Base-by-base conservation (phyloP, 2,329 filamentous ascomycete genomes). In the Graphilbum fragrans region DNA sequence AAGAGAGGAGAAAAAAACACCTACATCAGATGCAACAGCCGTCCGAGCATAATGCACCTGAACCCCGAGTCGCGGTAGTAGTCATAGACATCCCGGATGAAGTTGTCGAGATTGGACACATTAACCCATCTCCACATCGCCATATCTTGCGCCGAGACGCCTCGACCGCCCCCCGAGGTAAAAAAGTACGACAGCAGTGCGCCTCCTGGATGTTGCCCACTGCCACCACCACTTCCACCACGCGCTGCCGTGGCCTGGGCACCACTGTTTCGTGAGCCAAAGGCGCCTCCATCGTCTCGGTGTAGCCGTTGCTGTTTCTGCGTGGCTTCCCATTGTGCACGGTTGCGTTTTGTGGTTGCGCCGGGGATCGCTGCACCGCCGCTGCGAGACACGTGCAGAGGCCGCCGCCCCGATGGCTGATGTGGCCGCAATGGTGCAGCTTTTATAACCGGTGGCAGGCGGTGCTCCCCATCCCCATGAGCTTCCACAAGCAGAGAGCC, bases 71-170 rank as follows among this genome's bases (percentile, higher is more conserved):
- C 82, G 39, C 82, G 67, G 54, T 84, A 94, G 60, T 94, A 95
- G 49, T 82, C 72, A 57, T 95, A 95, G 4, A 94, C 85, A 47
- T 77, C 82, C 42, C 77, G 74, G 55, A 94, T 77, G 57, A 94
- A 95, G 52, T 78, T 81, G 59, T 95, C 88, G 41, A 95, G 67
- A 54, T 94, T 92, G 31, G 84, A 77, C 43, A 92, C 85, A 54
- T 94, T 94, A 41, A 85, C 85, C 84, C 88, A 95, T 60, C 85
- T 75, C 81, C 86, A 95, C 66, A 94, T 76, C 4, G 88, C 87
- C 58, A 80, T 82, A 55, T 90, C 82, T 58, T 78, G 78, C 12
- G 64, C 62, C 40, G 56, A 61, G 10, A 59, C 44, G 8, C 41
- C 45, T 19, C 46, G 41, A n/a, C n/a, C n/a, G 17, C 45, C 40